A percentile compares a stretch with the other conserved stretches of the same genome.
Conservation (phyloP, 1,139 yeast genomes). For the Yamadazyma pseudoaaseri region DNA sequence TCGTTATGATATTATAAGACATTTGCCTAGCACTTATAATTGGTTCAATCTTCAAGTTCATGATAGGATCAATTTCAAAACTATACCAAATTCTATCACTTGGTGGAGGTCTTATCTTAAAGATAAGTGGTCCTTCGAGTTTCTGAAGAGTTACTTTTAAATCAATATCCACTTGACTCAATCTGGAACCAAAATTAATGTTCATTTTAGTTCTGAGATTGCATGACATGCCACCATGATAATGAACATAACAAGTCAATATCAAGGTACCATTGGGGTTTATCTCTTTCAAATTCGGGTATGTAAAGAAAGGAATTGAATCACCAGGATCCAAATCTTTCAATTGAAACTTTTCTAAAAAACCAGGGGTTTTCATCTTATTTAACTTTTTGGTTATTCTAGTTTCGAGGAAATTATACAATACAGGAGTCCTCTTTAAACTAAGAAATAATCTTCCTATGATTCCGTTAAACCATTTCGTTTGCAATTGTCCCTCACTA, state of each 20-base stretch:
- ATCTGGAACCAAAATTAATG: constrained; percentile 60
- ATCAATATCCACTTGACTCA: constrained; percentile 76
- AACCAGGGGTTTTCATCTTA: constrained; percentile 83
- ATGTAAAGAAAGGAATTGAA: constrained; percentile 76
- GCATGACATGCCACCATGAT: constrained; percentile 70
- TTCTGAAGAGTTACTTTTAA: constrained; percentile 68
- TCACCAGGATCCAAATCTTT: constrained; percentile 73
- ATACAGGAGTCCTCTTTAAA: constrained; percentile 65
- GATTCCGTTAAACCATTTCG: constrained; percentile 89
- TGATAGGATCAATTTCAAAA: constrained; percentile 74
- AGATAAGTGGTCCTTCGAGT: constrained; percentile 69
- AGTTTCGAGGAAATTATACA: constrained; percentile 55
- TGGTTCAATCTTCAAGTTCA: constrained; percentile 80
- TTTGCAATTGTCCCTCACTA: constrained; percentile 77
- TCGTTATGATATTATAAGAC: constrained; percentile 74
- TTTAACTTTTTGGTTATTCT: constrained; percentile 70
- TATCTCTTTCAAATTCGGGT: constrained; percentile 66
- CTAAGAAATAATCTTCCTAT: constrained; percentile 79
- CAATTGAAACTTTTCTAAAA: constrained; percentile 77
- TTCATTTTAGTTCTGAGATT: constrained; percentile 79
- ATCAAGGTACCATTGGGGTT: constrained; percentile 82
- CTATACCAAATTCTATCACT: constrained; percentile 89
- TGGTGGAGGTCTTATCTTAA: constrained; percentile 84
- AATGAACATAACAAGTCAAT: constrained; percentile 59
- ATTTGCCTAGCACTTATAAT: constrained; percentile 81